Evolutionary conservation across 495 filamentous ascomycete species (phyloP).

Genomic region (Penicillium crystallinum): DNA sequence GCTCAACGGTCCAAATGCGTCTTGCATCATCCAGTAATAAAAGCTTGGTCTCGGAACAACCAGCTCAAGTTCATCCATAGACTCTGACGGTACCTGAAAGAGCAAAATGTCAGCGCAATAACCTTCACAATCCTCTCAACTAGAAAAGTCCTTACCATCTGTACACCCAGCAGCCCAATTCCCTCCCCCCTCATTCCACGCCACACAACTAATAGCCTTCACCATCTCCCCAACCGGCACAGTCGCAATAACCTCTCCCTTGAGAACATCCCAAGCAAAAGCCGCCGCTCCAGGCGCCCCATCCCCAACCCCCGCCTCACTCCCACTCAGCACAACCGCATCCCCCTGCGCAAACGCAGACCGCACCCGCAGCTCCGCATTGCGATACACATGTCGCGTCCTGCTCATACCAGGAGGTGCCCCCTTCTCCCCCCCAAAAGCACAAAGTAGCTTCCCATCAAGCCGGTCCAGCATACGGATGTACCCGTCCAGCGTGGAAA

Average conservation of each 20-base stretch:
- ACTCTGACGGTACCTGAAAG: slow-evolving; percentile 22
- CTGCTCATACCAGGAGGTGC: not conserved
- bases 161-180: slow-evolving; percentile 61
- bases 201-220: slow-evolving; percentile 58
- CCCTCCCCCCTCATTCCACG: slow-evolving; percentile 66
- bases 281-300: slow-evolving; percentile 52
- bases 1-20: not conserved
- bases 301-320: slow-evolving; percentile 54
- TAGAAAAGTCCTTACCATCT: slow-evolving; percentile 42
- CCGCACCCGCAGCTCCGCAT: slow-evolving; percentile 65
- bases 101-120: not conserved
- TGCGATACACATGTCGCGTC: slow-evolving; percentile 43
- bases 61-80: slow-evolving; percentile 16
- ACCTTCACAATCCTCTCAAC: not conserved
- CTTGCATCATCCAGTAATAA: not conserved
- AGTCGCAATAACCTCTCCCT: slow-evolving; percentile 59
- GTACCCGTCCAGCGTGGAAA: slow-evolving; percentile 67
- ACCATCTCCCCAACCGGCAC: slow-evolving; percentile 53
- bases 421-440: slow-evolving; percentile 49
- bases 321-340: slow-evolving; percentile 75
- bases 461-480: slow-evolving; percentile 76
- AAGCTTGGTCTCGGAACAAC: not conserved
- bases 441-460: slow-evolving; percentile 67
- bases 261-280: slow-evolving; percentile 87
- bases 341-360: slow-evolving; percentile 69